Conservation (phyloP, 2,329 filamentous ascomycete genomes). For the Macrophomina tecta region DNA sequence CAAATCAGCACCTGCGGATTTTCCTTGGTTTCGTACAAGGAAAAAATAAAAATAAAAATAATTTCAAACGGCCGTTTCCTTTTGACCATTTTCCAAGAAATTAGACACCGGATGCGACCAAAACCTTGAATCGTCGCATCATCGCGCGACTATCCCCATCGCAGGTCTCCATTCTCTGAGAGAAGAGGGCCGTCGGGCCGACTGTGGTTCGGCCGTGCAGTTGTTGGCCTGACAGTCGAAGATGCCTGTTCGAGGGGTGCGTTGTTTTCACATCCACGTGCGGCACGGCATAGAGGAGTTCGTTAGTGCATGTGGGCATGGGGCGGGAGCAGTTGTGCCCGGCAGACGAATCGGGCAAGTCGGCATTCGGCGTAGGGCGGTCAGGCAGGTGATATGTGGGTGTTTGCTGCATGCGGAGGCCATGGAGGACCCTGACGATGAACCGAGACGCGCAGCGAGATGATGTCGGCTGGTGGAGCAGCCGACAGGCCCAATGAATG, state of each 20-base stretch:
- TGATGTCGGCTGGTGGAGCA: slow-evolving; percentile 6
- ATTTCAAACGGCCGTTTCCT: not conserved
- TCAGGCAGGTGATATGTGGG: not conserved
- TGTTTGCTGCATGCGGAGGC: slow-evolving; percentile 8
- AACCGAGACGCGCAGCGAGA: slow-evolving; percentile 1
- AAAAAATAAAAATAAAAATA: not conserved
- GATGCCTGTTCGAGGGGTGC: slow-evolving; percentile 7
- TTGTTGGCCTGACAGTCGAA: slow-evolving; percentile 21
- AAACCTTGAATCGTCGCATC: slow-evolving; percentile 4
- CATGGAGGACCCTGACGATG: slow-evolving; percentile 11
- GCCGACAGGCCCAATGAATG: not conserved
- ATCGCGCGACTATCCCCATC: slow-evolving; percentile 12
- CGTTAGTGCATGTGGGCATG: not conserved
- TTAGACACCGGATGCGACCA: not conserved
- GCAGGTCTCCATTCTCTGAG: not conserved
- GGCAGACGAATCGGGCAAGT: slow-evolving; percentile 8
- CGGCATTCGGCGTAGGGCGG: slow-evolving; percentile 13
- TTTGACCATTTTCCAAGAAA: not conserved
- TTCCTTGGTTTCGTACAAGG: not conserved
- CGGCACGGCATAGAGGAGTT: not conserved
- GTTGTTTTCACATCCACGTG: slow-evolving; percentile 13
- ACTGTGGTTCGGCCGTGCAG: slow-evolving; percentile 7
- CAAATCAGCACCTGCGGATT: slow-evolving; percentile 14
- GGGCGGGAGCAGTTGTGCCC: slow-evolving; percentile 1
- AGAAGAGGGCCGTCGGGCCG: slow-evolving; percentile 7